Evolutionary conservation across 257 asterid species (phyloP), one percentile per base, ranked within the genome.

Genomic region (Penstemon eatonii): DNA sequence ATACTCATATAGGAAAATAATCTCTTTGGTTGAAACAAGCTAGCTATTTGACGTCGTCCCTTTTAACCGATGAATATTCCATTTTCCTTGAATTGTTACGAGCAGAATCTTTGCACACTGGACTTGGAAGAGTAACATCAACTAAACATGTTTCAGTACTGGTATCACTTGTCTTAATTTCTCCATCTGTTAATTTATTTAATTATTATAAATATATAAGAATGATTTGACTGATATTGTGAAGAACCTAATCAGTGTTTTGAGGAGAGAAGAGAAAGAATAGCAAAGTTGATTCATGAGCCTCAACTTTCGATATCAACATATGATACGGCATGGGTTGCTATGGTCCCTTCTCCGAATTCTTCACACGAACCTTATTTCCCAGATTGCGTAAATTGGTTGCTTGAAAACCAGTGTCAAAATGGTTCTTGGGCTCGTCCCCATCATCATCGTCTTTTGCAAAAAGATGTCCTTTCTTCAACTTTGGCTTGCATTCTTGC

Each of bases 281-380:
- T 93, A 38, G 67, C 72, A 44, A 75, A 79, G 69, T 78, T 93
- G 58, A 72, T 93, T 69, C 70, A 65, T 40, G 70, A 75, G 68
- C 72, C 84, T 70, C 86, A 85, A 44, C 52, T 85, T 70, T 90
- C 97, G 43, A 65, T 84, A 70, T 93, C 99, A 13, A 73, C 96
- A 0, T 93, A 90, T 56, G 99, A 93, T 76, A 90, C 97, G 9
- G 97, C 99, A 25, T 93, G 99, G 99, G 96, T 93, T 57, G 96
- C 99, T 52, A 90, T 93, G 97, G 96, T 93, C 65, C 99, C 97
- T 71, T 85, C 95, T 61, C 89, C 90, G 33, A 77, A 81, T 69
- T 86, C 91, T 2, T 58, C 84, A 3, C 8, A 74, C 49, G 77
- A 71, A 18, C 96, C 99, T 52, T 80, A 85, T 69, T 93, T 93